phyloP scores from a whole-genome alignment of 257 asterid genomes.

The Misopates orontium region DNA sequence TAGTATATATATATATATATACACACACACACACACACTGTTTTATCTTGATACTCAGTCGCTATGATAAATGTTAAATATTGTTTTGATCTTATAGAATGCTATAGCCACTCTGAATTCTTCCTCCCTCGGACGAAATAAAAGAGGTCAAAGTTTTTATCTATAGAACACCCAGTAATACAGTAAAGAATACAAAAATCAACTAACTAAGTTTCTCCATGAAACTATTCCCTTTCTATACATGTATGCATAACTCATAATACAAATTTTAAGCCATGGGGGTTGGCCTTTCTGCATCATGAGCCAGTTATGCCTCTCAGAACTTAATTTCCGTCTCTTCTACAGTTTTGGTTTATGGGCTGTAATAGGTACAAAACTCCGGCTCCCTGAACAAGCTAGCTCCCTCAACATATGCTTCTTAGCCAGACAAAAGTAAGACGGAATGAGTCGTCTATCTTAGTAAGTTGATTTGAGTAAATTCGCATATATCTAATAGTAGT shows the following conservation, averaged over 20 bases:
- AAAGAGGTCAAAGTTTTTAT: too few species aligned
- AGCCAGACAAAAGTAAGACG: too few species aligned
- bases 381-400: background rate
- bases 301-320: slow-evolving; percentile 1
- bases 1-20: too few species aligned
- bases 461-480: background rate
- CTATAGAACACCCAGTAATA: too few species aligned
- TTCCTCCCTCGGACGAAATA: too few species aligned
- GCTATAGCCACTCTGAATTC: too few species aligned
- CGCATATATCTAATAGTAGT: slow-evolving; percentile 45
- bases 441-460: too few species aligned
- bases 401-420: background rate
- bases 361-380: background rate
- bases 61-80: too few species aligned
- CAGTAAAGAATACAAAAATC: background rate
- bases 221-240: slow-evolving; percentile 5
- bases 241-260: background rate
- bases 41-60: too few species aligned
- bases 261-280: slow-evolving; percentile 27
- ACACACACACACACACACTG: too few species aligned
- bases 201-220: background rate
- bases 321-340: background rate
- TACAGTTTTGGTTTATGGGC: background rate
- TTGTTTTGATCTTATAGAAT: too few species aligned
- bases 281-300: slow-evolving; percentile 30